Evolutionary conservation across 495 filamentous ascomycete genomes (phyloP), one percentile per base, ranked within the genome.

Genomic region (Neurospora pannonica): DNA sequence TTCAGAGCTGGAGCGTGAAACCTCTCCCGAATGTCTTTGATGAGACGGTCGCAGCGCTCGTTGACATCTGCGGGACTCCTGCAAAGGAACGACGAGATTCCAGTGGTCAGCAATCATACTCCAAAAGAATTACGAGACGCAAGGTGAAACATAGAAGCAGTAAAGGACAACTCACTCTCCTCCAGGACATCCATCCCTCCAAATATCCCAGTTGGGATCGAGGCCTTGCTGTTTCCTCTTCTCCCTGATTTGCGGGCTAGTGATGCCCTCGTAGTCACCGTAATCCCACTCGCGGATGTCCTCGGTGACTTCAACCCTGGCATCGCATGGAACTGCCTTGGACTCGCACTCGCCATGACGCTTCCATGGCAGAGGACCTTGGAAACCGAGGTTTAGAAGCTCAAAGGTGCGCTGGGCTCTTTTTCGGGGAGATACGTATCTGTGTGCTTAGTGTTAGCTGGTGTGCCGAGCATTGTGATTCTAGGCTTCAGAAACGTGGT

Each of bases 201-300:
- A 97, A 75, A 97, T 96, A 84, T 95, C 90, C 89, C 92, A 97
- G 38, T 79, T 73, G 4, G 82, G 78, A 71, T 89, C 84, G 38
- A 93, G 81, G 4, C 89, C 87, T 75, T 91, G 80, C 76, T 87
- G 81, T 79, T 85, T 88, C 39, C 94, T 85, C 72, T 86, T 73
- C 71, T 88, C 84, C 34, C 86, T 79, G 78, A 98, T 98, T 78
- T 93, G 82, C 19, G 87, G 81, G 72, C 88, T 91, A 8, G 92
- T 97, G 81, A 97, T 89, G 3, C 96, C 96, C 81, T 99, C 96
- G 80, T 98, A 99, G 75, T 92, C 89, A 13, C 96, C 96, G 77
- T 99, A 99, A 83, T 97, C 93, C 95, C 95, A 99, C 80, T 99
- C 95, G 15, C 92, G 87, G 37, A 98, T 90, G 70, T 92, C 90